These are phyloP conservation scores for Rhodotorula mucilaginosa DNA, from an alignment of 1,284 basidiomycete genomes.

Conservation along the genomic window DNA sequence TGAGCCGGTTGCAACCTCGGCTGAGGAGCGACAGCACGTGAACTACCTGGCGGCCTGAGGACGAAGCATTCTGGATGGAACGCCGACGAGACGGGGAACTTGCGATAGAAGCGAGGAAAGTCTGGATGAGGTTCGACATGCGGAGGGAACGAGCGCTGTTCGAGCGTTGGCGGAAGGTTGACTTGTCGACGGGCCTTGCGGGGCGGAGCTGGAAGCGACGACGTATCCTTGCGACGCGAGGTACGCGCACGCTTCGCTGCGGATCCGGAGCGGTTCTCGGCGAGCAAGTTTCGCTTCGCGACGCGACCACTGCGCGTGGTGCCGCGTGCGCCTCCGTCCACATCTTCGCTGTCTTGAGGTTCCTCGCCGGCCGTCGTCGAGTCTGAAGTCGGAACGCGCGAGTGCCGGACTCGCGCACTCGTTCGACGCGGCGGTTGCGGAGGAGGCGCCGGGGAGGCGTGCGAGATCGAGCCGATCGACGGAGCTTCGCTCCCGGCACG, in stretches of 20 bases:
- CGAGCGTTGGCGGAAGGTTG: slow-evolving; percentile 22
- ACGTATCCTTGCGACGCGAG: not conserved
- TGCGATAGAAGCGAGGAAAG: slow-evolving; percentile 63
- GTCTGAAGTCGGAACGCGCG: slow-evolving; percentile 1
- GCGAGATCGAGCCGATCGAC: slow-evolving; percentile 5
- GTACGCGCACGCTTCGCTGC: slow-evolving; percentile 26
- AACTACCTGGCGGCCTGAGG: slow-evolving; percentile 1
- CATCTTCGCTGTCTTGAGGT: slow-evolving; percentile 13
- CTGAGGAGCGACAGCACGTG: not conserved
- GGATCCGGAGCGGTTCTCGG: not conserved
- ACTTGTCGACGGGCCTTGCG: slow-evolving; percentile 31
- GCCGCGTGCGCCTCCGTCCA: not conserved
- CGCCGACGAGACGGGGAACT: slow-evolving; percentile 63
- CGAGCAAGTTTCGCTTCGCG: not conserved
- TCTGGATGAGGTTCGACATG: slow-evolving; percentile 53
- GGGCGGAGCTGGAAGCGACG: not conserved
- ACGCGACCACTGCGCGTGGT: slow-evolving; percentile 15
- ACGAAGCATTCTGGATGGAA: slow-evolving; percentile 47
- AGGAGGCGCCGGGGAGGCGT: not conserved
- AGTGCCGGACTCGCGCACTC: slow-evolving; percentile 25
- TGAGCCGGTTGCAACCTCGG: not conserved
- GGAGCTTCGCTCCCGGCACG: slow-evolving; percentile 16
- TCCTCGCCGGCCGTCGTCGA: slow-evolving; percentile 7
- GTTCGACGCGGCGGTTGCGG: slow-evolving; percentile 8
- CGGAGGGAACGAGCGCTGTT: slow-evolving; percentile 56